phyloP scores from a whole-genome alignment of 768 basidiomycete species.

The Boletus tylopilopsis region DNA sequence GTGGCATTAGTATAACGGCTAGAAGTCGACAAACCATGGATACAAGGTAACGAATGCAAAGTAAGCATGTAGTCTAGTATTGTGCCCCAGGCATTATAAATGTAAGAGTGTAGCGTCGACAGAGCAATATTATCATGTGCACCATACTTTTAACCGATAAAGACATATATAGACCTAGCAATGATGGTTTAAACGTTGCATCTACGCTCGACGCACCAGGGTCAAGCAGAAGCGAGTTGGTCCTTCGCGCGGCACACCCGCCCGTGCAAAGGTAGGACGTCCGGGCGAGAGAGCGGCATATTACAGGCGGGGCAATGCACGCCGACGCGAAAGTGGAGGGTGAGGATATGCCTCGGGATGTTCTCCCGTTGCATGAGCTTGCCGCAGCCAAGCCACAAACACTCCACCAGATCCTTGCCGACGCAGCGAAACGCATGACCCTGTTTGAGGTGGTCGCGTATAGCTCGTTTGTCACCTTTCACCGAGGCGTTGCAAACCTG shows the following conservation, averaged over 20 bases:
- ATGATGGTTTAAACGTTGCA: background rate
- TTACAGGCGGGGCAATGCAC: slow-evolving; percentile 12
- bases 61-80: too few species aligned
- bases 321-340: slow-evolving; percentile 11
- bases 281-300: slow-evolving; percentile 15
- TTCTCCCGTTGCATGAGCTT: slow-evolving; percentile 12
- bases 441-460: slow-evolving; percentile 17
- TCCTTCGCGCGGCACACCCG: slow-evolving; percentile 7
- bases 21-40: too few species aligned
- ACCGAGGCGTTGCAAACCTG: slow-evolving; percentile 4
- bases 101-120: too few species aligned
- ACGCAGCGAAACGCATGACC: slow-evolving; percentile 4
- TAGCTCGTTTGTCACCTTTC: background rate
- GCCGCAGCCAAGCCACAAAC: slow-evolving; percentile 14
- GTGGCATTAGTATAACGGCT: too few species aligned
- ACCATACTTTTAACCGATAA: too few species aligned
- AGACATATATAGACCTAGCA: background rate
- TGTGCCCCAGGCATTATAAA: too few species aligned
- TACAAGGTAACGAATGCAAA: too few species aligned
- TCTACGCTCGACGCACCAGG: background rate
- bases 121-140: too few species aligned
- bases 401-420: slow-evolving; percentile 1
- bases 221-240: background rate
- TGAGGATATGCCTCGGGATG: slow-evolving; percentile 18
- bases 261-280: slow-evolving; percentile 16